A percentile compares a stretch with the other conserved stretches of the same genome.
phyloP scores from a whole-genome alignment of 2,329 filamentous ascomycete genomes.

The Byssochlamys sp. region DNA sequence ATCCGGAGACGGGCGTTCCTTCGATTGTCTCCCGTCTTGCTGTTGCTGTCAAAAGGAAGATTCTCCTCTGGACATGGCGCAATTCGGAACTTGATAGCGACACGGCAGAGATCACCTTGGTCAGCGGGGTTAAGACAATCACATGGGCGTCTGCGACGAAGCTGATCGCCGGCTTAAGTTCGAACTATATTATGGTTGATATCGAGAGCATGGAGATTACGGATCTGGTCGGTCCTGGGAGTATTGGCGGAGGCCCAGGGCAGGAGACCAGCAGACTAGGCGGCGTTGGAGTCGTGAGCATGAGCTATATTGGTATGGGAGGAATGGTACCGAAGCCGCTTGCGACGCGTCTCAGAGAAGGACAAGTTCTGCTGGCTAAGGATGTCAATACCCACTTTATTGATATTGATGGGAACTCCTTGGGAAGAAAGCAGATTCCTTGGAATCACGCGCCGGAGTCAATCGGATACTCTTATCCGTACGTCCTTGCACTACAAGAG shows the following conservation, averaged over 20 bases:
- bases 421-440: constrained; percentile 80
- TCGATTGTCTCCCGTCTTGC: constrained; percentile 86
- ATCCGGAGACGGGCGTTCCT: constrained; percentile 73
- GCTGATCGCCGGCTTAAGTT: constrained; percentile 80
- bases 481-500: constrained; percentile 76
- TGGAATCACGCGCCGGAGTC: constrained; percentile 82
- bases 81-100: constrained; percentile 76
- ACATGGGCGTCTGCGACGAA: constrained; percentile 85
- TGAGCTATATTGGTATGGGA: constrained; percentile 94
- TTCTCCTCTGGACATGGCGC: constrained; percentile 90
- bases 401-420: constrained; percentile 67
- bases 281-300: constrained; percentile 70
- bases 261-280: constrained; percentile 67
- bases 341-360: constrained; percentile 69
- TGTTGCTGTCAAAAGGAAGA: constrained; percentile 81
- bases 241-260: constrained; percentile 55
- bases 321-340: constrained; percentile 86
- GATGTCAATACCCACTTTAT: constrained; percentile 94
- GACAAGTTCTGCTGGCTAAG: constrained; percentile 86
- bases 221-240: constrained; percentile 70
- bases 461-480: constrained; percentile 93
- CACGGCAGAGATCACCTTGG: constrained; percentile 64
- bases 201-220: constrained; percentile 62
- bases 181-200: constrained; percentile 82
- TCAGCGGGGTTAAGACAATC: constrained; percentile 75